Evolutionary conservation across 2,329 filamentous ascomycete genomes (phyloP), one percentile per base, ranked within the genome.

Genomic region (Cercospora sesami): DNA sequence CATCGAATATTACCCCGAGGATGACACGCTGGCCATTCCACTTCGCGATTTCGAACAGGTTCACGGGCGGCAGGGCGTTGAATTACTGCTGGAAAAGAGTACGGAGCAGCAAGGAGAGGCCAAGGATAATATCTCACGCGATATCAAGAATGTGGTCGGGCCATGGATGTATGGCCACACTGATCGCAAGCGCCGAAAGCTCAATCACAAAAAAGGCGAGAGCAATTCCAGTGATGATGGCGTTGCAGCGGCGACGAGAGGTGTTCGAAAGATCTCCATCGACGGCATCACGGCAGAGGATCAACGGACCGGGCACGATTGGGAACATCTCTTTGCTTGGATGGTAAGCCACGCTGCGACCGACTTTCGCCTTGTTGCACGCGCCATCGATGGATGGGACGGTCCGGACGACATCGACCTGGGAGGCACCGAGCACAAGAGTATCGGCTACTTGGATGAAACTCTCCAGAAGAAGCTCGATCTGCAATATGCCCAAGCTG

Each of bases 131-230:
- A 76, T 82, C 42, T 88, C 86, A 1, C 85, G 90, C 66, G 90
- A 93, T 75, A 75, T 94, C 65, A 86, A 86, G 69, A 87, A 89
- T 0, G 76, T 94, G 42, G 80, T 94, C 60, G 89, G 88, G 0
- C 91, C 91, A 2, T 94, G 91, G 91, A 81, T 93, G 60, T 88
- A 90, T 74, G 88, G 87, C 57, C 83, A 88, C 61, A 83, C 80
- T 21, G 86, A 89, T 64, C 89, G 89, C 82, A 85, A 84, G 68
- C 77, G 80, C 70, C 80, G 76, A 45, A 75, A 73, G 66, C 60
- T 76, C 14, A 65, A 68, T n/a, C 67, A 66, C 26, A 28, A 67
- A 7, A 31, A 63, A 10, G 26, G 68, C 45, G 59, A 65, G 18
- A 60, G 59, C n/a, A 51, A 63, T 16, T 23, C 63, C 9, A 28